phyloP scores from a whole-genome alignment of 352 stramenopile species.

The Pythium sp. region DNA sequence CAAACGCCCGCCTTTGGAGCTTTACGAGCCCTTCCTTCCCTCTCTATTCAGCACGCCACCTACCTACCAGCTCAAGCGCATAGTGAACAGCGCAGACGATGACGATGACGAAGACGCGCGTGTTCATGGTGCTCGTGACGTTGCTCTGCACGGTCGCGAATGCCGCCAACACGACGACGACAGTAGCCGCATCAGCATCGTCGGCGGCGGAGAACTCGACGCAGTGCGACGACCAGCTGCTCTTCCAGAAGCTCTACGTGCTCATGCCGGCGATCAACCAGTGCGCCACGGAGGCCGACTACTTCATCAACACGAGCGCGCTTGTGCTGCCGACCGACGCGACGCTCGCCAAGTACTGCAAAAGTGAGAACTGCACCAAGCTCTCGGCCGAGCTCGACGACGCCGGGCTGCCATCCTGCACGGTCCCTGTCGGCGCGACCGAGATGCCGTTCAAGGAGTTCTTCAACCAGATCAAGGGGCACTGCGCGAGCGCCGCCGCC shows the following conservation, averaged over 20 bases:
- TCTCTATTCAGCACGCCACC: not conserved
- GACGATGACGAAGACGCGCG: not conserved
- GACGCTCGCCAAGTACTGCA: constrained; percentile 32
- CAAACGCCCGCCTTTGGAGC: not conserved
- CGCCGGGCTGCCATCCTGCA: constrained; percentile 34
- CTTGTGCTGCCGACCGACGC: constrained; percentile 22
- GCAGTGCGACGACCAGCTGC: constrained; percentile 30
- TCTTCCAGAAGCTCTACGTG: constrained; percentile 49
- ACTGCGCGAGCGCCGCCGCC: constrained; percentile 13
- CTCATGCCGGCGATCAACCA: constrained; percentile 47
- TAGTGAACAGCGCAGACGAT: not conserved
- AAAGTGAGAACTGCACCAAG: constrained; percentile 32
- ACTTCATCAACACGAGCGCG: constrained; percentile 28
- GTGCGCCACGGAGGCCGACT: constrained; percentile 36
- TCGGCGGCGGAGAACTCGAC: constrained; percentile 4
- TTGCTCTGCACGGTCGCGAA: not conserved
- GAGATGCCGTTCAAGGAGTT: constrained; percentile 33
- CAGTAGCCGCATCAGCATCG: not conserved
- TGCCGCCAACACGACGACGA: constrained; percentile 6
- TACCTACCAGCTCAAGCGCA: not conserved
- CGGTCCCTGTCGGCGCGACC: constrained; percentile 21
- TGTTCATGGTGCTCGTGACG: constrained; percentile 4
- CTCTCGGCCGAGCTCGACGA: constrained; percentile 36
- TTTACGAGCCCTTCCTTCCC: not conserved
- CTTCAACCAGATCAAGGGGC: constrained; percentile 29